Evolutionary conservation across 169 alveolate genomes (phyloP).

Genomic region (Plasmodium falciparum): DNA sequence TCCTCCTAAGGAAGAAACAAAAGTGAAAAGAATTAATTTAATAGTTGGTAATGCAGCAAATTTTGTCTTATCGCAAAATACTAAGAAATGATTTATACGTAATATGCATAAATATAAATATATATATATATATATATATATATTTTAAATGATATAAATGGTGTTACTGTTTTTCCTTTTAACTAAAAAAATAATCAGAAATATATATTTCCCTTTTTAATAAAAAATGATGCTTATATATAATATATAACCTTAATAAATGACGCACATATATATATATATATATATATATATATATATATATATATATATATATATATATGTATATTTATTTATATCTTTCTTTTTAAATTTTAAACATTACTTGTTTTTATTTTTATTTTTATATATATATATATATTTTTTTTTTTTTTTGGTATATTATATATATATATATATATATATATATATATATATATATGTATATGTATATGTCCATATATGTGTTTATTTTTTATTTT

Average conservation of each 20-base stretch:
- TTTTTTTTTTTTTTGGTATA: slow-evolving; percentile 3
- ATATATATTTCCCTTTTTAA: neutral
- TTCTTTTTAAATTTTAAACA: slow-evolving; percentile 11
- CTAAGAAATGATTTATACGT: slow-evolving; percentile 27
- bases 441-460: slow-evolving; percentile 1
- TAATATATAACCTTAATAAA: too few species aligned
- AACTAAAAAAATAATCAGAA: too few species aligned
- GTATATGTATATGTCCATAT: neutral
- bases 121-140: neutral
- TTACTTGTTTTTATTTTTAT: slow-evolving; percentile 2
- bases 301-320: too few species aligned
- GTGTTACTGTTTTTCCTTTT: too few species aligned
- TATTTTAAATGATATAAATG: too few species aligned
- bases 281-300: too few species aligned
- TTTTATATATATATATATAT: neutral
- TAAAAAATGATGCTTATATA: neutral
- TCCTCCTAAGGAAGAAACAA: slow-evolving; percentile 59
- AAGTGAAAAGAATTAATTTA: slow-evolving; percentile 66
- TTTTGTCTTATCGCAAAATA: slow-evolving; percentile 47
- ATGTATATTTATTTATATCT: neutral
- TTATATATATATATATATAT: slow-evolving; percentile 1
- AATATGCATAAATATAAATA: neutral
- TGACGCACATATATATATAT: too few species aligned
- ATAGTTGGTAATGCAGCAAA: slow-evolving; percentile 75
- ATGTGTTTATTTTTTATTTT: neutral